Conservation (phyloP, 768 basidiomycete genomes). For the Multifurca ochricompacta region DNA sequence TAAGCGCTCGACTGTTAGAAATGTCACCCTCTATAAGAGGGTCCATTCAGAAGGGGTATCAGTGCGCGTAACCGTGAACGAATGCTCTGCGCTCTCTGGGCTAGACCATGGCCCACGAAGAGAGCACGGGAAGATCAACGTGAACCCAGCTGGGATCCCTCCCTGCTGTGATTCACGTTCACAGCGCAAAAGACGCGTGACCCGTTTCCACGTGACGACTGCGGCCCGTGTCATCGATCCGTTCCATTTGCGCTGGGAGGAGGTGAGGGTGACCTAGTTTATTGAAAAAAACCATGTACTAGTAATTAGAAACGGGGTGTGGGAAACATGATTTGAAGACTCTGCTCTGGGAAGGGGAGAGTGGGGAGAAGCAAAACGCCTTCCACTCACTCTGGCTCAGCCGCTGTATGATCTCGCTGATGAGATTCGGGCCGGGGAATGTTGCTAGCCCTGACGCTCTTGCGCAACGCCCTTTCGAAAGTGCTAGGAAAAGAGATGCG, state of each 20-base stretch:
- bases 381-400: neutral
- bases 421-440: neutral
- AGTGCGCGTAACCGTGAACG: neutral
- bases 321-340: too few relatives aligned
- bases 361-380: too few relatives aligned
- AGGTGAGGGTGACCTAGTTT: neutral
- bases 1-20: too few relatives aligned
- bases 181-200: neutral
- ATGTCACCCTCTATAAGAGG: neutral
- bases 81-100: neutral
- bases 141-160: neutral
- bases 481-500: neutral
- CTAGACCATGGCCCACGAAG: neutral
- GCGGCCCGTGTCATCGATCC: neutral
- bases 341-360: neutral
- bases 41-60: conserved; percentile 1
- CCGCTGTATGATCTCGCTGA: neutral
- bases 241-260: neutral
- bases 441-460: neutral
- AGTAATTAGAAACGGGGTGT: too few relatives aligned
- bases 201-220: conserved; percentile 1
- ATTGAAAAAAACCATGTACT: too few relatives aligned
- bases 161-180: neutral
- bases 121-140: neutral
- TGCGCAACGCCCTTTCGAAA: neutral